Base-by-base conservation (phyloP, 2,329 filamentous ascomycete genomes). In the Rutstroemia sp. region DNA sequence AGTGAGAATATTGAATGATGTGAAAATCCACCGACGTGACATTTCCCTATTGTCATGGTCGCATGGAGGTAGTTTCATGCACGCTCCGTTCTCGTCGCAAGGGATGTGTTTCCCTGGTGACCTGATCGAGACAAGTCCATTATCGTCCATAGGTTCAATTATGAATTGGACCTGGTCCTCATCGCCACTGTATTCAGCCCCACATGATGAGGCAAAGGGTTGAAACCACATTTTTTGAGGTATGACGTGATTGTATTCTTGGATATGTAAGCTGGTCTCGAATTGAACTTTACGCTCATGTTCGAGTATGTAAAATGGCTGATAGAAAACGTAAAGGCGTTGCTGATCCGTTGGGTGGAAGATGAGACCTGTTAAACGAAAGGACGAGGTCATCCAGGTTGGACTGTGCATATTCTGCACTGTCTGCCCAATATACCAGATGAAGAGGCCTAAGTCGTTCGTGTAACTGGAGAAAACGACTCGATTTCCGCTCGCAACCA, bases 1-100 rank as follows among this genome's bases (percentile, higher is more conserved):
- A 3, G 47, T 56, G 16, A 51, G 19, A 12, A 58, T 50, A 25
- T 61, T 55, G 50, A 63, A 63, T 50, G 50, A 55, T 18, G 54
- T 34, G n/a, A 59, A 23, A 10, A 5, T 2, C 9, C 9, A 34
- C 9, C 25, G 19, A 23, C 27, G 6, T 27, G 25, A 27, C 1
- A 27, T 6, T 1, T 27, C 25, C 6, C 25, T 1, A 27, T 27
- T 8, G 16, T 12, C 7, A n/a, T 14, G 19, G 12, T 39, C 12
- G 14, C 8, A 34, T 34, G 30, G 10, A 34, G 9, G 30, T 12
- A 2, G 9, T 34, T 4, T 1, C 2, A 34, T 34, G 9, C 1
- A 9, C 30, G 2, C 30, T 34, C 30, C 10, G 10, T 34, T 12
- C 8, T 34, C 12, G 30, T 34, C 10, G 9, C 30, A 12, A 10